These are phyloP conservation scores for Apium graveolens DNA, from an alignment of 129 eudicot genomes.

Conservation along the genomic window DNA sequence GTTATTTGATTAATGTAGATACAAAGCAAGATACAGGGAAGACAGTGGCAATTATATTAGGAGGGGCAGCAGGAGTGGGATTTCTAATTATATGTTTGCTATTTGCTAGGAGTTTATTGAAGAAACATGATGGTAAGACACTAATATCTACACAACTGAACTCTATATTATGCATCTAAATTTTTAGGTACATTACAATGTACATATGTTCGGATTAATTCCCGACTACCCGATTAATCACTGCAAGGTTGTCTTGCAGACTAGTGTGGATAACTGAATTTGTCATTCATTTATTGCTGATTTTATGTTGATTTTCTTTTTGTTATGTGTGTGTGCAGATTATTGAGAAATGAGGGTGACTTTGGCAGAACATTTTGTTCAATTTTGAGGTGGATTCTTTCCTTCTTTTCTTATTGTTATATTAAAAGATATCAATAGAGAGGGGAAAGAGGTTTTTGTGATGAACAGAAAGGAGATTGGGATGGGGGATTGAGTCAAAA, in stretches of 20 bases:
- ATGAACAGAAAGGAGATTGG: conserved; percentile 7
- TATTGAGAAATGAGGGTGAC: conserved; percentile 30
- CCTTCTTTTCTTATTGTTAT: conserved; percentile 21
- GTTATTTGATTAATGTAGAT: conserved; percentile 16
- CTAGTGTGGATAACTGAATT: no score
- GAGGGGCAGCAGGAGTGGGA: conserved; percentile 96
- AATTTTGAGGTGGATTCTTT: conserved; percentile 45
- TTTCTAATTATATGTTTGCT: conserved; percentile 63
- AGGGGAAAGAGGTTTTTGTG: conserved; percentile 20
- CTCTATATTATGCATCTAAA: not conserved
- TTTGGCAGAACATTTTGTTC: conserved; percentile 20
- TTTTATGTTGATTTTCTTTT: not conserved
- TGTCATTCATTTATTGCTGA: not conserved
- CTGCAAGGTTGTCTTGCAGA: no score
- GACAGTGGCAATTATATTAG: conserved; percentile 90
- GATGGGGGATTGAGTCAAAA: not conserved
- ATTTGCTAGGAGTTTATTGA: conserved; percentile 59
- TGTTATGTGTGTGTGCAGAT: conserved; percentile 38
- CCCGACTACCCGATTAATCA: no score
- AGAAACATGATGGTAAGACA: conserved; percentile 90
- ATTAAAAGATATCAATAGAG: conserved; percentile 20
- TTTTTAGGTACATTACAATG: no score
- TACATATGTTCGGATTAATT: no score
- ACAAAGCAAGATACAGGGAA: conserved; percentile 66
- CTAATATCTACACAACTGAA: not conserved